Conservation (phyloP, 1,284 basidiomycete genomes). For the Phenoliferia sp. region DNA sequence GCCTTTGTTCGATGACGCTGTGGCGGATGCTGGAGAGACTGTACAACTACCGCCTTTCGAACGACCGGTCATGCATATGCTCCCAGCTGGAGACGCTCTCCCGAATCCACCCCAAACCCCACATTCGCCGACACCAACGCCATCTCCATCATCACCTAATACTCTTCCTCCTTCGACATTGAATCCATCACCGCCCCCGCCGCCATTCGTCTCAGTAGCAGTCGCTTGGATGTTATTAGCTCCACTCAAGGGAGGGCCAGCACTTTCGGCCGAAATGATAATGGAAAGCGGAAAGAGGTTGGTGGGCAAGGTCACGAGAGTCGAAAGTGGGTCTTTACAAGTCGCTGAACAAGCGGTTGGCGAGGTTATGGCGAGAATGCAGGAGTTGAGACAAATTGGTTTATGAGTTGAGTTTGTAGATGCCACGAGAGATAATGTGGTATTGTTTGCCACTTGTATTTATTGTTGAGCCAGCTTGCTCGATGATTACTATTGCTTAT, state of each 20-base stretch:
- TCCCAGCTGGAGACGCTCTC: neutral
- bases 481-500: no score
- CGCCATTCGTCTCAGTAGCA: neutral
- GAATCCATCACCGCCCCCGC: no score
- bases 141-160: no score
- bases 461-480: no score
- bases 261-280: neutral
- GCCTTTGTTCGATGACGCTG: neutral
- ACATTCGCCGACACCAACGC: neutral
- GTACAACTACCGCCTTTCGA: no score
- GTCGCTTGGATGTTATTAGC: neutral
- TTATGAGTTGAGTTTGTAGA: no score
- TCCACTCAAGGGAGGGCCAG: neutral
- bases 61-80: no score
- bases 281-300: neutral
- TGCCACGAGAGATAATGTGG: no score
- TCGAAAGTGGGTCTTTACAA: neutral
- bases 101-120: neutral
- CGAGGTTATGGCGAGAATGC: neutral
- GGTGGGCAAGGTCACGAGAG: neutral
- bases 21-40: no score
- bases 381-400: no score
- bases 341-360: neutral
- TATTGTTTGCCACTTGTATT: no score
- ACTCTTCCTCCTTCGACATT: no score